These are phyloP conservation scores for Gorgonomyces haynaldii DNA, from an alignment of 192 early-diverging fungal genomes.

Conservation along the genomic window DNA sequence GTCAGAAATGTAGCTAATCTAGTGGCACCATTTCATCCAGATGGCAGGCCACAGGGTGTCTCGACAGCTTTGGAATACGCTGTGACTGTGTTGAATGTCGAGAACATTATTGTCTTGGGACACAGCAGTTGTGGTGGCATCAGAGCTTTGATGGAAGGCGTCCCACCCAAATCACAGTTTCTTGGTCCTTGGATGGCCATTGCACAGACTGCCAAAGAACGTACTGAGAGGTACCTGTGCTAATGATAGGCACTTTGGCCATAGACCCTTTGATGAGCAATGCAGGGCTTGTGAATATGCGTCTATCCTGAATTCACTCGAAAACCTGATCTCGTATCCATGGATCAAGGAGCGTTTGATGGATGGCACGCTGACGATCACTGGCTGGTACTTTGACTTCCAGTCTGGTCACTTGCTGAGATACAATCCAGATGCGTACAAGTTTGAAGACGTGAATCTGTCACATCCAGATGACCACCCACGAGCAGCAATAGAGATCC, in stretches of 20 bases:
- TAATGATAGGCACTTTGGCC: no score
- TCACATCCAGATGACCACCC: no score
- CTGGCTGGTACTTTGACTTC: conserved; percentile 43
- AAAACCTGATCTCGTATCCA: conserved; percentile 31
- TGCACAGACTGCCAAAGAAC: conserved; percentile 23
- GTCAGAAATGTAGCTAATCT: conserved; percentile 34
- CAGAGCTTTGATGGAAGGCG: conserved; percentile 20
- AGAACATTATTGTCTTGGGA: conserved; percentile 33
- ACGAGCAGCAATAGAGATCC: no score
- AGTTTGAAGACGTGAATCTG: conserved; percentile 19
- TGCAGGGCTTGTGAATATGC: conserved; percentile 18
- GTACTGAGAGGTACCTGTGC: conserved; percentile 18
- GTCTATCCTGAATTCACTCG: conserved; percentile 24
- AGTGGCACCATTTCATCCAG: conserved; percentile 22
- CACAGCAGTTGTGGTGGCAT: conserved; percentile 34
- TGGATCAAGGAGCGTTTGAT: conserved; percentile 22
- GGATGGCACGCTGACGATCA: conserved; percentile 22
- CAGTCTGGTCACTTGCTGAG: conserved; percentile 26
- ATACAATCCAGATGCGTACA: conserved; percentile 20
- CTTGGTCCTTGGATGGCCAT: conserved; percentile 31
- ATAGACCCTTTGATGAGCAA: not conserved
- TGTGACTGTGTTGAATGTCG: conserved; percentile 27
- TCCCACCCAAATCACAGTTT: conserved; percentile 19
- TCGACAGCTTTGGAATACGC: conserved; percentile 36
- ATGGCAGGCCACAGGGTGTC: conserved; percentile 21